phyloP scores from a whole-genome alignment of 257 asterid genomes.

The Buddleja alternifolia region DNA sequence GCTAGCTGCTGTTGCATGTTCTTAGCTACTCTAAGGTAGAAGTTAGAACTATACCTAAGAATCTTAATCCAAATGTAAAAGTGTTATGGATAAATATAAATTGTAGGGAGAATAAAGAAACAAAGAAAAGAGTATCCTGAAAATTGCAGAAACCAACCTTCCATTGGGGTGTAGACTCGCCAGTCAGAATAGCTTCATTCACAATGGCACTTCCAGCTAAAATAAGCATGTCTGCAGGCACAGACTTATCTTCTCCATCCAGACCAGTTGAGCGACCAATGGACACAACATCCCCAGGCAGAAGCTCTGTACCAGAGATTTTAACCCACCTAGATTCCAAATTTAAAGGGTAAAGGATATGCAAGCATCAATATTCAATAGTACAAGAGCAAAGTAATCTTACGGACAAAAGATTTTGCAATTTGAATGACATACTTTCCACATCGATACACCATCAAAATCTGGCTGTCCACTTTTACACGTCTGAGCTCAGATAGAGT shows the following conservation, averaged over 20 bases:
- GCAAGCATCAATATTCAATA: conserved; percentile 25
- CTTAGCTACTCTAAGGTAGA: not conserved
- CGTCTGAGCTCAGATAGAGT: conserved; percentile 95
- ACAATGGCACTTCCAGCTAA: conserved; percentile 97
- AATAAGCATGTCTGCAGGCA: conserved; percentile 98
- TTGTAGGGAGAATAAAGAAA: not conserved
- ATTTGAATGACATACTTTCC: conserved; percentile 77
- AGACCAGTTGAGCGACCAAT: conserved; percentile 87
- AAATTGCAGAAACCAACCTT: conserved; percentile 58
- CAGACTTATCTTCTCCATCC: conserved; percentile 93
- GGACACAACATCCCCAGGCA: conserved; percentile 98
- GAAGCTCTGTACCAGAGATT: conserved; percentile 88
- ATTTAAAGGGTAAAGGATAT: conserved; percentile 32
- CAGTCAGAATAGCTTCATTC: conserved; percentile 97
- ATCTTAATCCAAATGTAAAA: conserved; percentile 1
- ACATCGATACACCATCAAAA: conserved; percentile 86
- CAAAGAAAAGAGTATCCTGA: not conserved
- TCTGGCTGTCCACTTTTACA: conserved; percentile 91
- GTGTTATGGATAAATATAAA: not conserved
- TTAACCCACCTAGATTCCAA: conserved; percentile 77
- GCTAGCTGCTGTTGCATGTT: not conserved
- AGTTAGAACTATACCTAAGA: not conserved
- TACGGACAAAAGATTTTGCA: conserved; percentile 8
- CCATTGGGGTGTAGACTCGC: conserved; percentile 99
- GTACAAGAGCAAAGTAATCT: conserved; percentile 10